phyloP scores from a whole-genome alignment of 2,329 filamentous ascomycete genomes.

The Ophiostoma tasmaniense region DNA sequence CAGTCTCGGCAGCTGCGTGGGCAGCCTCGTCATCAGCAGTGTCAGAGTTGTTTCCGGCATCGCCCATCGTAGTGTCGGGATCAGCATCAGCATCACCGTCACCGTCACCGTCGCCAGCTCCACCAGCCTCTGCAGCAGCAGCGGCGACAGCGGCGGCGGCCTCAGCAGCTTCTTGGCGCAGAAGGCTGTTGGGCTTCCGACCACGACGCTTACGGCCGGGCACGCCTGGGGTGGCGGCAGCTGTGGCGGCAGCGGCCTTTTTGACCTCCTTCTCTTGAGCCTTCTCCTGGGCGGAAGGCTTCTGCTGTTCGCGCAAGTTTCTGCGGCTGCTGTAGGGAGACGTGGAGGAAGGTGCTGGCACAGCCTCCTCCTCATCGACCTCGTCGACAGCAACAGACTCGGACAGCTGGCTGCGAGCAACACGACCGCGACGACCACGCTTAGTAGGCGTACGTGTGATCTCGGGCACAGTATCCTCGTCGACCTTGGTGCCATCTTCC shows the following conservation, averaged over 20 bases:
- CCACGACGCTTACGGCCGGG: constrained; percentile 13
- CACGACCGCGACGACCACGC: constrained; percentile 18
- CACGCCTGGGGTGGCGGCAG: background rate
- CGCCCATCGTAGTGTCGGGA: background rate
- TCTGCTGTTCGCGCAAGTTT: constrained; percentile 4
- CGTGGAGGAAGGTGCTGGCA: background rate
- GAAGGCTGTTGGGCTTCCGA: constrained; percentile 13
- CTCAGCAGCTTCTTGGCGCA: constrained; percentile 10
- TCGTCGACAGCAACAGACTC: constrained; percentile 19
- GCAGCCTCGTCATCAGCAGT: constrained; percentile 2
- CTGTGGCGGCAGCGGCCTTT: background rate
- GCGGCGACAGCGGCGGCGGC: constrained; percentile 11
- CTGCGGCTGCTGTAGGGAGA: background rate
- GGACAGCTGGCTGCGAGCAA: constrained; percentile 19
- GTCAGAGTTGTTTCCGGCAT: constrained; percentile 1
- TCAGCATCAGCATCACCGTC: constrained; percentile 1
- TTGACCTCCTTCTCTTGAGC: background rate
- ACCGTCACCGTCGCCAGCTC: background rate
- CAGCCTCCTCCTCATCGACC: background rate
- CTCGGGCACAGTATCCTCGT: background rate
- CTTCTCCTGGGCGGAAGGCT: background rate
- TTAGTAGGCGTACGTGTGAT: constrained; percentile 6
- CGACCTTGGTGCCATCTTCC: background rate
- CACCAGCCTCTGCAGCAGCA: background rate
- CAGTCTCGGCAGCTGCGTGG: constrained; percentile 19